phyloP scores from a whole-genome alignment of 495 filamentous ascomycete genomes.

The Bryoglossum gracile region DNA sequence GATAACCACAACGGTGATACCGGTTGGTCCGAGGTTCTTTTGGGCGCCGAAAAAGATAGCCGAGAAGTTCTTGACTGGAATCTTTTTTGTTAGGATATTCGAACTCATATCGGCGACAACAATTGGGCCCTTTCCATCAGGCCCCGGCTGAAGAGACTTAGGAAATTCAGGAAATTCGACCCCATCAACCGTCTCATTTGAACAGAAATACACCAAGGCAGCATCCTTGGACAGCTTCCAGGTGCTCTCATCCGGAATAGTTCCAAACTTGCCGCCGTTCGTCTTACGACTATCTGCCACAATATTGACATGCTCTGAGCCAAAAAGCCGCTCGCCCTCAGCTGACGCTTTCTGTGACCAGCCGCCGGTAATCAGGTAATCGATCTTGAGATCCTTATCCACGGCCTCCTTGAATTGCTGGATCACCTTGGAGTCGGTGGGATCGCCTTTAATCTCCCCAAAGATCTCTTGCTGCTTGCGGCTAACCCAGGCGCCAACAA shows the following conservation, averaged over 20 bases:
- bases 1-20: slow-evolving; percentile 76
- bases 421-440: slow-evolving; percentile 30
- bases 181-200: slow-evolving; percentile 92
- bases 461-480: slow-evolving; percentile 40
- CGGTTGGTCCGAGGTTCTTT: slow-evolving; percentile 80
- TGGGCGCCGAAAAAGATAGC: slow-evolving; percentile 68
- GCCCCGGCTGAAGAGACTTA: slow-evolving; percentile 36
- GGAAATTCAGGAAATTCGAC: slow-evolving; percentile 88
- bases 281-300: slow-evolving; percentile 60
- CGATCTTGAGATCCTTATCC: slow-evolving; percentile 61
- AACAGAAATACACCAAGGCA: slow-evolving; percentile 85
- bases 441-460: slow-evolving; percentile 28
- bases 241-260: slow-evolving; percentile 63
- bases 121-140: slow-evolving; percentile 45
- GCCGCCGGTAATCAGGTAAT: slow-evolving; percentile 88
- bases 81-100: slow-evolving; percentile 56
- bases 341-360: slow-evolving; percentile 91
- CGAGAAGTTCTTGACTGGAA: slow-evolving; percentile 65
- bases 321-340: slow-evolving; percentile 71
- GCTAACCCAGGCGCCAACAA: slow-evolving; percentile 76
- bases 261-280: slow-evolving; percentile 82
- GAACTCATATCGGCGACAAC: slow-evolving; percentile 87
- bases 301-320: slow-evolving; percentile 71
- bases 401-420: slow-evolving; percentile 55
- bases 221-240: slow-evolving; percentile 71